Conservation (phyloP, 805 yeast genomes). For the Lachancea waltii region DNA sequence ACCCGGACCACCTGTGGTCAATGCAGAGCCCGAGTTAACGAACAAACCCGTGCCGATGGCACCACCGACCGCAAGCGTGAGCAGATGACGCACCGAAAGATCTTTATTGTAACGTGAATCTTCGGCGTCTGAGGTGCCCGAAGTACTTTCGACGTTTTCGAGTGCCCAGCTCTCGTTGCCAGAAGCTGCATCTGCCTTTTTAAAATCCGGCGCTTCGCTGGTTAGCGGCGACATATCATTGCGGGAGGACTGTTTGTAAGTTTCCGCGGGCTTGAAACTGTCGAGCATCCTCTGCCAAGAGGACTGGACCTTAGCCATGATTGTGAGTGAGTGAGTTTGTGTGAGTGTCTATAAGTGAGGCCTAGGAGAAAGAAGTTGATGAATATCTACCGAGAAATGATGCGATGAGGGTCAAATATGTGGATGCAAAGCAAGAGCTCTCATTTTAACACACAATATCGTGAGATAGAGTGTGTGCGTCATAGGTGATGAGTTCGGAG, state of each 20-base stretch:
- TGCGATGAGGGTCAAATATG: too few species aligned
- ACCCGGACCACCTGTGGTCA: constrained; percentile 59
- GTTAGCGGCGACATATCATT: neutral
- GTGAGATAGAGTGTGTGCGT: too few species aligned
- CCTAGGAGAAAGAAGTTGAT: too few species aligned
- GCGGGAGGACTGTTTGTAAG: neutral
- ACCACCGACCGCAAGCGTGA: constrained; percentile 64
- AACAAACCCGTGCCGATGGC: constrained; percentile 65
- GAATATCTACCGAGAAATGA: too few species aligned
- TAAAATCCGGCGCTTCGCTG: neutral
- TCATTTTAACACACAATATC: too few species aligned
- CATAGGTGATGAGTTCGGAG: too few species aligned
- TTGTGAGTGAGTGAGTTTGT: too few species aligned
- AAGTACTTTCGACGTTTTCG: neutral
- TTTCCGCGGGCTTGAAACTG: constrained; percentile 4
- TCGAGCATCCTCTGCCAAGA: constrained; percentile 1
- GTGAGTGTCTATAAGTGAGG: too few species aligned
- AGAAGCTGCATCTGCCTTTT: neutral
- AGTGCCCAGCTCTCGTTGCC: neutral
- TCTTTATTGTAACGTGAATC: constrained; percentile 20
- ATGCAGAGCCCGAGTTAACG: constrained; percentile 57
- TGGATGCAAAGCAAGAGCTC: too few species aligned
- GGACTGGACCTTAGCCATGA: neutral
- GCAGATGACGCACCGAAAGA: constrained; percentile 40
- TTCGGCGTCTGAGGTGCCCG: neutral